Evolutionary conservation across 768 basidiomycete species (phyloP), one percentile per base, ranked within the genome.

Genomic region (Austroboletus festivus): DNA sequence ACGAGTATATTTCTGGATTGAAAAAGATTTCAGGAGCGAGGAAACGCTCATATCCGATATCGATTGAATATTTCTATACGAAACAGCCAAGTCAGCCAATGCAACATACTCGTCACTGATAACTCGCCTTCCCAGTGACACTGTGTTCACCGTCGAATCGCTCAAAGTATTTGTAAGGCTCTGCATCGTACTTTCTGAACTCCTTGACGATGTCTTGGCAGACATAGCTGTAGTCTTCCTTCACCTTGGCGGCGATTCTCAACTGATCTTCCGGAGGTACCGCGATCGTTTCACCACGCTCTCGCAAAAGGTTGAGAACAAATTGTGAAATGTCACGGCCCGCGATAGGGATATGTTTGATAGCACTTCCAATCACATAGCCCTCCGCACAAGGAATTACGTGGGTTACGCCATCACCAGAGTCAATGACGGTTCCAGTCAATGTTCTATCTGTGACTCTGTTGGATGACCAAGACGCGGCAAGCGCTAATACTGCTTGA

Each of bases 181-280:
- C 95, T 46, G 83, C 80, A 62, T 99, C 96, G 70, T 94, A 98
- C 73, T 98, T 99, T 68, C 91, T 82, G 70, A 98, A 96, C 76
- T 99, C 96, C 71, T 92, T 86, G 59, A 99, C 95, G 57, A 98
- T 97, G 64, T 98, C 96, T 68, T 96, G 93, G 65, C 96, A 99
- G 37, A 97, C 93, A 62, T 99, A 99, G 59, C 89, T 93, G 72
- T 93, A 95, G 60, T 91, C 89, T 75, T 99, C 96, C 73, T 99
- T 99, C 59, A 99, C 89, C 66, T 85, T 93, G 44, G 90, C 79
- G 18, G 96, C 94, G 19, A 98, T 82, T 58, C 81, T 82, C 47
- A 97, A 65, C 59, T 96, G 93, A 67, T 99, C 96, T 64, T 98
- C 96, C 13, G 93, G 89, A 1, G 95, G 93, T 26, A 97, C 93